A percentile compares a stretch with the other conserved stretches of the same genome.
phyloP scores from a whole-genome alignment of 768 basidiomycete species.

The Trametes cingulata region DNA sequence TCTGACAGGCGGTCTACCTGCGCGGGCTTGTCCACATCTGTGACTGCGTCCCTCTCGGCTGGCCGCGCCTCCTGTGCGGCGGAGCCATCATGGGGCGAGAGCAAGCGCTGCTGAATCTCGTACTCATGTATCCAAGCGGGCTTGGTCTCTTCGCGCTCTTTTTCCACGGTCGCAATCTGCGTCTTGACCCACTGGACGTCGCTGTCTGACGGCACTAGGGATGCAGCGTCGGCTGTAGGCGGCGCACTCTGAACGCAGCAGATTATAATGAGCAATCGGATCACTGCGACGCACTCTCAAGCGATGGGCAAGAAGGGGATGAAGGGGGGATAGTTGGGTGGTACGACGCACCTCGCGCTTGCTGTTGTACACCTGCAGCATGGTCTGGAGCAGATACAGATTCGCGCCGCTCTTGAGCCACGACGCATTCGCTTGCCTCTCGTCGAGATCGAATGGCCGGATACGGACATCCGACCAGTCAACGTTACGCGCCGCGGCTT shows the following conservation, averaged over 20 bases:
- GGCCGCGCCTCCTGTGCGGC: too few relatives aligned
- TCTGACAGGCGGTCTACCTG: too few relatives aligned
- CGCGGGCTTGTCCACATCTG: too few relatives aligned
- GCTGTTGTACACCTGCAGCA: conserved; percentile 8
- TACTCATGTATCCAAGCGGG: conserved; percentile 8
- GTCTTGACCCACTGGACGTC: conserved; percentile 2
- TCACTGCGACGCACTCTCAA: too few relatives aligned
- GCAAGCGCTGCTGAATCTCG: conserved; percentile 15
- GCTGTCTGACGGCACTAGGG: not conserved
- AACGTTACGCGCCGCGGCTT: not conserved
- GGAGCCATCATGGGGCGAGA: not conserved
- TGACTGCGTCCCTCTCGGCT: too few relatives aligned
- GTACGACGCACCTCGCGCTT: conserved; percentile 5
- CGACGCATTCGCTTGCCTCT: conserved; percentile 4
- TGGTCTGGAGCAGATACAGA: conserved; percentile 4
- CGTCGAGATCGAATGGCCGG: conserved; percentile 11
- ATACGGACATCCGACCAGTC: conserved; percentile 18
- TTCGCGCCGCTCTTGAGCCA: conserved; percentile 3
- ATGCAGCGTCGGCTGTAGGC: not conserved
- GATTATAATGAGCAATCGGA: too few relatives aligned
- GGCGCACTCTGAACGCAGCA: not conserved
- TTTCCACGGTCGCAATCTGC: conserved; percentile 1
- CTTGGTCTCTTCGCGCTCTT: conserved; percentile 5
- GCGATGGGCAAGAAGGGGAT: not conserved
- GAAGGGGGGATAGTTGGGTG: not conserved